A percentile compares a stretch with the other conserved stretches of the same genome.
These are phyloP conservation scores for Camellia oleifera DNA, from an alignment of 179 eudicot genomes.

Conservation along the genomic window DNA sequence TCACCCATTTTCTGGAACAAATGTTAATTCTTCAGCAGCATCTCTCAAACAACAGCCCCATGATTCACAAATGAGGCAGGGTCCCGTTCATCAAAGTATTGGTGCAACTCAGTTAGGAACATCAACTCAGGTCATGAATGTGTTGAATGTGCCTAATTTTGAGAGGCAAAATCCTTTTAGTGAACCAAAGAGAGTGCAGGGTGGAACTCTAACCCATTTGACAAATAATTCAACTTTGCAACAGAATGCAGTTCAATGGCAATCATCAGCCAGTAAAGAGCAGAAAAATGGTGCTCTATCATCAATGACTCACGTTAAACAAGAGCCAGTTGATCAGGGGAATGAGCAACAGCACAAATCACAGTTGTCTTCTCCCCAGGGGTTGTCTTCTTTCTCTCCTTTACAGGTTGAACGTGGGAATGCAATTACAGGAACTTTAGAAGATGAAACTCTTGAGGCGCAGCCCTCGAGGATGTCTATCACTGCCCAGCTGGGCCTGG, in stretches of 20 bases:
- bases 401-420: conserved; percentile 49
- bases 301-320: conserved; percentile 55
- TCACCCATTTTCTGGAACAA: conserved; percentile 49
- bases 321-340: conserved; percentile 57
- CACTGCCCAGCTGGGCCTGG: conserved; percentile 31
- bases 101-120: conserved; percentile 42
- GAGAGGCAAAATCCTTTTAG: conserved; percentile 42
- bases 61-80: conserved; percentile 56
- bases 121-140: conserved; percentile 42
- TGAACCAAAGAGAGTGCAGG: conserved; percentile 50
- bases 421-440: conserved; percentile 36
- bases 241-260: conserved; percentile 53
- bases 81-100: conserved; percentile 48
- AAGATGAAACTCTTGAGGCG: conserved; percentile 53
- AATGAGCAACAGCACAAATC: conserved; percentile 58
- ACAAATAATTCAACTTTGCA: conserved; percentile 26
- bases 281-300: conserved; percentile 44
- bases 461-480: conserved; percentile 46
- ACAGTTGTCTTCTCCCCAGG: conserved; percentile 41
- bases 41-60: conserved; percentile 51
- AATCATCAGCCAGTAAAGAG: conserved; percentile 40
- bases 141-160: conserved; percentile 35
- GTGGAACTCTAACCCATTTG: conserved; percentile 36
- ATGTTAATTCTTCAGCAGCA: conserved; percentile 38
- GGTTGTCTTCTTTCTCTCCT: conserved; percentile 38